Conservation (phyloP, 306 rosid species). For the Potentilla sterilis region DNA sequence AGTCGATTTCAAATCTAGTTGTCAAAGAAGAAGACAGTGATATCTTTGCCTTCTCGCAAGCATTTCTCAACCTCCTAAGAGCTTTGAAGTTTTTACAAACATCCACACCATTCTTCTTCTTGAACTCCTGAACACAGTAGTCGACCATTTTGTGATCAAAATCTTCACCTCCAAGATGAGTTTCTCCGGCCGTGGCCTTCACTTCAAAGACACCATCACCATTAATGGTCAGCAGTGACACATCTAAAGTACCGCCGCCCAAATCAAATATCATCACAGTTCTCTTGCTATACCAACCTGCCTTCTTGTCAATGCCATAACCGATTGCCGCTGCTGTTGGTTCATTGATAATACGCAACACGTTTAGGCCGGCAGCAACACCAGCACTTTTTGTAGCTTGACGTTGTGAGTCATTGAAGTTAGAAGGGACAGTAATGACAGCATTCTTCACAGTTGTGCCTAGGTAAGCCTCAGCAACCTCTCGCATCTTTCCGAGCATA, state of each 20-base stretch:
- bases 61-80: too few species aligned
- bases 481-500: not conserved
- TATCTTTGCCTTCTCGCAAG: not conserved
- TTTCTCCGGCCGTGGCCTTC: not conserved
- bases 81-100: too few species aligned
- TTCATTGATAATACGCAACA: too few species aligned
- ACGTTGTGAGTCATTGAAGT: too few species aligned
- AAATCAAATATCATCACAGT: not conserved
- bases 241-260: conserved; percentile 1
- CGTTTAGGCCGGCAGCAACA: too few species aligned
- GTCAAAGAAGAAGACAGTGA: not conserved
- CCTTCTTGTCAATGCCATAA: conserved; percentile 13
- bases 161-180: too few species aligned
- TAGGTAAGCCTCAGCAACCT: not conserved
- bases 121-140: too few species aligned
- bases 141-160: too few species aligned
- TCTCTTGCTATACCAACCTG: not conserved
- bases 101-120: too few species aligned
- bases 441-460: not conserved
- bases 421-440: too few species aligned
- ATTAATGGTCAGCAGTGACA: not conserved
- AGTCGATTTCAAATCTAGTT: not conserved
- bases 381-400: too few species aligned
- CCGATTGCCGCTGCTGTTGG: conserved; percentile 18
- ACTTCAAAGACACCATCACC: not conserved